phyloP scores from a whole-genome alignment of 2,329 filamentous ascomycete genomes.

The Colletotrichum musae region DNA sequence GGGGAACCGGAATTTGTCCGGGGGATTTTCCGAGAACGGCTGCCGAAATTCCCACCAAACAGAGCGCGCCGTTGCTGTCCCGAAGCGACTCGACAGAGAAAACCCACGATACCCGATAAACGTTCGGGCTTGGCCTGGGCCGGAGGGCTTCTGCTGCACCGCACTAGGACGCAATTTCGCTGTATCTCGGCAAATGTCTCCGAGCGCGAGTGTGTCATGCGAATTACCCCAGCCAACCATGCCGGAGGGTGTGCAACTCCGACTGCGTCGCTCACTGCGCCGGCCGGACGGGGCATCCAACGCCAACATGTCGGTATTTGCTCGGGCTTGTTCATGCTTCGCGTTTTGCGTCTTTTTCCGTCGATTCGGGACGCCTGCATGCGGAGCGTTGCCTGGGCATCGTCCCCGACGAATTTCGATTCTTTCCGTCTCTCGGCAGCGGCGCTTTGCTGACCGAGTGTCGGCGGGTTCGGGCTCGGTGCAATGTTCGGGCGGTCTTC shows the following conservation, averaged over 20 bases:
- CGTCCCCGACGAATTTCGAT: background rate
- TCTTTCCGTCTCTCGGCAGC: constrained; percentile 12
- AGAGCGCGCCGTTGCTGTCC: constrained; percentile 27
- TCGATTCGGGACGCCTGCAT: background rate
- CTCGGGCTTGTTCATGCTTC: constrained; percentile 33
- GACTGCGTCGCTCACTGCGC: background rate
- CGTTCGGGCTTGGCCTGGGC: constrained; percentile 15
- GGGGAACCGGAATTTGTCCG: constrained; percentile 38
- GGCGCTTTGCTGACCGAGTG: constrained; percentile 20
- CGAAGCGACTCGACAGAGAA: background rate
- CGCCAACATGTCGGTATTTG: constrained; percentile 32
- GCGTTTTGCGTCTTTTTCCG: background rate
- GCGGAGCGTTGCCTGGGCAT: background rate
- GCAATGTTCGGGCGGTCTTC: constrained; percentile 33
- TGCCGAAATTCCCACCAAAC: constrained; percentile 56
- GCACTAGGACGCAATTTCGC: constrained; percentile 15
- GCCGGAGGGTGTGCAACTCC: background rate
- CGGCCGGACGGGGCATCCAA: background rate
- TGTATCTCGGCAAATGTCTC: constrained; percentile 36
- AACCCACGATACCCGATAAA: constrained; percentile 28
- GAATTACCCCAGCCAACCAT: constrained; percentile 29
- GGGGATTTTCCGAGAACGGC: constrained; percentile 43
- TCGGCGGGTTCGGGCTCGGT: constrained; percentile 34
- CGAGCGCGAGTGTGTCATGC: constrained; percentile 22
- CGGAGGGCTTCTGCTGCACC: constrained; percentile 14